Conservation (phyloP, 768 basidiomycete genomes). For the Auricularia heimuer region DNA sequence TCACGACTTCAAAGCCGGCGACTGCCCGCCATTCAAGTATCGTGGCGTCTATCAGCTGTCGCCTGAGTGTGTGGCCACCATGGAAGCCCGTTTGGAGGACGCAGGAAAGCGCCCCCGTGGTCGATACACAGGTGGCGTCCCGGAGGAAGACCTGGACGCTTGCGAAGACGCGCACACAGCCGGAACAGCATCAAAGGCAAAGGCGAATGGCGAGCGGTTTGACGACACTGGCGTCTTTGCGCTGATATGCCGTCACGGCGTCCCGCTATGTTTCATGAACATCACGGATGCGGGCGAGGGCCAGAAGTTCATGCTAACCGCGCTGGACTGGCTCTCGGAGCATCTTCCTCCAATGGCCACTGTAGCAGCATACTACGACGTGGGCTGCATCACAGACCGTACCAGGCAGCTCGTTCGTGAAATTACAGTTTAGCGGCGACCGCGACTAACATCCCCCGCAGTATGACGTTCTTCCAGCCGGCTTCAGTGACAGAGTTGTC, state of each 20-base stretch:
- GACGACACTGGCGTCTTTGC: constrained; percentile 30
- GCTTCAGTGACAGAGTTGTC: constrained; percentile 12
- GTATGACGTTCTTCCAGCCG: constrained; percentile 20
- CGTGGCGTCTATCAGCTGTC: constrained; percentile 23
- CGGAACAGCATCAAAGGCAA: neutral
- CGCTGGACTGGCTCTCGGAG: neutral
- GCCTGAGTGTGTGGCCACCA: constrained; percentile 23
- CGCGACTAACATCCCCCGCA: constrained; percentile 18
- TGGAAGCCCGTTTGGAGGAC: constrained; percentile 19
- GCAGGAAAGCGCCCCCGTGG: constrained; percentile 14
- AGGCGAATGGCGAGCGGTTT: constrained; percentile 10
- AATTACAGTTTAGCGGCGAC: neutral
- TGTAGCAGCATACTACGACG: neutral
- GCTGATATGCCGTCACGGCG: constrained; percentile 29
- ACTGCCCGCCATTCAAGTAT: constrained; percentile 24
- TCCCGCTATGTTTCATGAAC: constrained; percentile 11
- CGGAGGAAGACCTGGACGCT: constrained; percentile 19
- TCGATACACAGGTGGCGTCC: constrained; percentile 12
- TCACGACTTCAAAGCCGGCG: constrained; percentile 21
- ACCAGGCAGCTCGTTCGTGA: neutral
- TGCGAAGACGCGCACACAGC: neutral
- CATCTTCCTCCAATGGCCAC: neutral
- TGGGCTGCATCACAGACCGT: neutral
- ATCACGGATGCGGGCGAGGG: neutral
- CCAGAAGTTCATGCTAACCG: neutral